These are phyloP conservation scores for Eimeria zaria DNA, from an alignment of 169 alveolate species.

Conservation along the genomic window DNA sequence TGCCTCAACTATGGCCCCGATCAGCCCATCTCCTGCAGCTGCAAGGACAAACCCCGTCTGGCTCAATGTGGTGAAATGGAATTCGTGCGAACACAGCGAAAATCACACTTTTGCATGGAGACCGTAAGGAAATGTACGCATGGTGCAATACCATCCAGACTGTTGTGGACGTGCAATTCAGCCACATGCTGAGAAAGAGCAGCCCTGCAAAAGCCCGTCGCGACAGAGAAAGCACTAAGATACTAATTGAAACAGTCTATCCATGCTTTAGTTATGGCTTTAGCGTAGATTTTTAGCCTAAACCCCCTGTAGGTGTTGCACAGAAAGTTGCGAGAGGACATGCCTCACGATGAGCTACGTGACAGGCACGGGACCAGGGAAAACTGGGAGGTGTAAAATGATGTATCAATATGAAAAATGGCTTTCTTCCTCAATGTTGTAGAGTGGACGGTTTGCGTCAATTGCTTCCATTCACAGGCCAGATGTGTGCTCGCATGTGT, in stretches of 20 bases:
- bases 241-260: background rate
- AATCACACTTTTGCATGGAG: background rate
- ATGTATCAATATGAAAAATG: no score
- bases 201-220: background rate
- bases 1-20: slow-evolving; percentile 32
- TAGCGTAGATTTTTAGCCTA: background rate
- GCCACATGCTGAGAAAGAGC: background rate
- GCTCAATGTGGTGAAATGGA: background rate
- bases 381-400: no score
- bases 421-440: no score
- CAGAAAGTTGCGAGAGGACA: background rate
- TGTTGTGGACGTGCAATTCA: background rate
- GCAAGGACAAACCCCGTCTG: background rate
- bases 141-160: background rate
- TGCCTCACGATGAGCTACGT: no score
- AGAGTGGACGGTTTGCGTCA: no score
- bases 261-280: background rate
- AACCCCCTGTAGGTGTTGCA: background rate
- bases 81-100: background rate
- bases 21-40: background rate
- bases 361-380: no score
- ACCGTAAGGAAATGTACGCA: background rate
- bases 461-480: no score
- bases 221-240: background rate
- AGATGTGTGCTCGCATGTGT: no score